Conservation (phyloP, 2,329 filamentous ascomycete genomes). For the Microascus cirrosus region DNA sequence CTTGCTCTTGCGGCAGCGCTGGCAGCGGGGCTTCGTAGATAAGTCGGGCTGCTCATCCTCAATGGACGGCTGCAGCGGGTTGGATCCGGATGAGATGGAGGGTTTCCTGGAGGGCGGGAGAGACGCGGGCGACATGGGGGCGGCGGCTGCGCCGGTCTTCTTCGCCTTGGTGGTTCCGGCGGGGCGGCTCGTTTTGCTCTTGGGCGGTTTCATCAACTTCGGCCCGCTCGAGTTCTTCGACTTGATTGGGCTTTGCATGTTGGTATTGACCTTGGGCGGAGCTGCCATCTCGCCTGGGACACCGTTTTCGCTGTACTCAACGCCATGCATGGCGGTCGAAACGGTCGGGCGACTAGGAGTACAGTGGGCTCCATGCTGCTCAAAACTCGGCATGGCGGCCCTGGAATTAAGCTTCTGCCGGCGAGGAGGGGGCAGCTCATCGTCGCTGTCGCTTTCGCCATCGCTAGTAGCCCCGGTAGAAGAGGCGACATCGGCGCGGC, state of each 20-base stretch:
- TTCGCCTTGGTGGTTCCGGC: slow-evolving; percentile 33
- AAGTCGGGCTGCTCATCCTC: slow-evolving; percentile 89
- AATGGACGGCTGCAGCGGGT: slow-evolving; percentile 21
- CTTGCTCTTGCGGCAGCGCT: slow-evolving; percentile 98
- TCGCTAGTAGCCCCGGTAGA: slow-evolving; percentile 80
- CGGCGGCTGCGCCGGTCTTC: slow-evolving; percentile 29
- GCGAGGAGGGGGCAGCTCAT: slow-evolving; percentile 47
- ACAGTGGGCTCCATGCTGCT: slow-evolving; percentile 41
- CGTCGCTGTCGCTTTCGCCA: slow-evolving; percentile 55
- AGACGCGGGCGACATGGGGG: slow-evolving; percentile 53
- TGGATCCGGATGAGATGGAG: slow-evolving; percentile 46
- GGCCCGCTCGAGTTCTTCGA: slow-evolving; percentile 31
- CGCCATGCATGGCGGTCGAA: slow-evolving; percentile 25
- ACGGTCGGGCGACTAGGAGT: slow-evolving; percentile 16
- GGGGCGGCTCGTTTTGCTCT: slow-evolving; percentile 19
- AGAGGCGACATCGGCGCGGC: slow-evolving; percentile 72
- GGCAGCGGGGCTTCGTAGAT: slow-evolving; percentile 91
- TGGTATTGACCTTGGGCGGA: slow-evolving; percentile 26
- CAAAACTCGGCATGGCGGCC: slow-evolving; percentile 30
- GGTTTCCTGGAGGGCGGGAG: slow-evolving; percentile 66
- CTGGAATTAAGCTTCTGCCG: slow-evolving; percentile 43
- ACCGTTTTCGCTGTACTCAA: slow-evolving; percentile 26
- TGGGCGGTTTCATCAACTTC: slow-evolving; percentile 21
- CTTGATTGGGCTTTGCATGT: slow-evolving; percentile 18
- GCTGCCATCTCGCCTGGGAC: slow-evolving; percentile 18